A percentile compares a stretch with the other conserved stretches of the same genome.
phyloP scores from a whole-genome alignment of 2,329 filamentous ascomycete genomes.

The Colletotrichum orbiculare region DNA sequence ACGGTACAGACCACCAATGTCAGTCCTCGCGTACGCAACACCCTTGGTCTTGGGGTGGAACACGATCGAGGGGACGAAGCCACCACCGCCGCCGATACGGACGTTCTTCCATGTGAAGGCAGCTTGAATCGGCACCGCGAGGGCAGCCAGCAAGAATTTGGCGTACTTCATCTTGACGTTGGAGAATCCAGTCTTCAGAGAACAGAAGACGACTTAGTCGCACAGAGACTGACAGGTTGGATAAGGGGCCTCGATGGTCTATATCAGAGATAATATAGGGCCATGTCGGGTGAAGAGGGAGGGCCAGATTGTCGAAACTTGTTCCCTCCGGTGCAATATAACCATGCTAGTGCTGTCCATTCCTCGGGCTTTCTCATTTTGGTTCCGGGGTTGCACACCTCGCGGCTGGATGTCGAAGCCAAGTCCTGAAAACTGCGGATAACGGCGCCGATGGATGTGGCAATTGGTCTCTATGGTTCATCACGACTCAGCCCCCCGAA shows the following conservation, averaged over 20 bases:
- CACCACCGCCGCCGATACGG: slow-evolving; percentile 66
- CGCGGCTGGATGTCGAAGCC: neutral
- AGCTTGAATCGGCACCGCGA: slow-evolving; percentile 43
- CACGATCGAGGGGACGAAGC: slow-evolving; percentile 66
- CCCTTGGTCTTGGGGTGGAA: slow-evolving; percentile 64
- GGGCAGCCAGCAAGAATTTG: slow-evolving; percentile 30
- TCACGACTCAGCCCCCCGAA: slow-evolving; percentile 13
- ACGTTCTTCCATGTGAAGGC: slow-evolving; percentile 61
- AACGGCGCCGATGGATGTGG: neutral
- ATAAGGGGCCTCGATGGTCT: neutral
- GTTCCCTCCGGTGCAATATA: slow-evolving; percentile 10
- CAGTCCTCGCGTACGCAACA: slow-evolving; percentile 66
- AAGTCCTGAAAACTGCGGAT: neutral
- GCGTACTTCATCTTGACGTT: slow-evolving; percentile 31
- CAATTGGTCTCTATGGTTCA: neutral
- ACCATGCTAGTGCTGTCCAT: neutral
- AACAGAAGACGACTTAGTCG: neutral
- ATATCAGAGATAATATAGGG: slow-evolving; percentile 6
- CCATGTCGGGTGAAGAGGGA: neutral
- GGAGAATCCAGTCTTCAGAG: neutral
- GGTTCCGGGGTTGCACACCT: neutral
- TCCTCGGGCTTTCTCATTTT: neutral
- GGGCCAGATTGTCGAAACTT: too few species aligned
- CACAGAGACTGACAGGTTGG: too few species aligned
- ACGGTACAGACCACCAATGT: slow-evolving; percentile 68